These are phyloP conservation scores for Tritrichomonas musculus DNA, from an alignment of 208 protist genomes.

Conservation along the genomic window DNA sequence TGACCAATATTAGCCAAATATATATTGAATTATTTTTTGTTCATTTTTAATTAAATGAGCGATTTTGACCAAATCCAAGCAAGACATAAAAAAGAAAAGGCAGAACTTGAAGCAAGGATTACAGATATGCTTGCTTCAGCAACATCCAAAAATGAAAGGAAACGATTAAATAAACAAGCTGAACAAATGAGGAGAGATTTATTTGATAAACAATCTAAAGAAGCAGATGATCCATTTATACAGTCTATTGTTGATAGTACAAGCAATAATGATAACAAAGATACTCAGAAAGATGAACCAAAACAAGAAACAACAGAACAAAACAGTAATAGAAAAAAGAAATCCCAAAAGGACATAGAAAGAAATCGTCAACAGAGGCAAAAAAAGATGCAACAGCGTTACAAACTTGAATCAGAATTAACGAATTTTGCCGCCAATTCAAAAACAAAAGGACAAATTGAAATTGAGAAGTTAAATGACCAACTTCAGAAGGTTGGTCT, in stretches of 20 bases:
- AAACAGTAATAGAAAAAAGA: not conserved
- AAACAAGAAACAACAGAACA: not conserved
- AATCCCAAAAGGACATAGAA: not conserved
- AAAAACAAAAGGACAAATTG: not conserved
- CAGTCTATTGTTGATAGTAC: not conserved
- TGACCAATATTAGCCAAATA: too few relatives aligned
- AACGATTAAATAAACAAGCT: slow-evolving; percentile 8
- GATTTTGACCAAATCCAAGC: not conserved
- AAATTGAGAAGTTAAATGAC: not conserved
- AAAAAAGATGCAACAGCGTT: not conserved
- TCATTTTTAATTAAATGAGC: too few relatives aligned
- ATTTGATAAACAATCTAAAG: slow-evolving; percentile 14
- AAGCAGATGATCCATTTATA: too few relatives aligned
- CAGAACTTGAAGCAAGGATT: not conserved
- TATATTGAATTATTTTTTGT: too few relatives aligned
- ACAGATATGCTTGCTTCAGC: not conserved
- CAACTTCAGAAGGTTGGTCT: not conserved
- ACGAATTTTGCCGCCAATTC: not conserved
- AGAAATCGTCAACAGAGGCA: too few relatives aligned
- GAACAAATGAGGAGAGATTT: slow-evolving; percentile 16
- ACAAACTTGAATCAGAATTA: not conserved
- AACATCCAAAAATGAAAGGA: not conserved
- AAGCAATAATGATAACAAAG: not conserved
- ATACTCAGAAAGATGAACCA: too few relatives aligned
- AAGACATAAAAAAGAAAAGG: not conserved